phyloP scores from a whole-genome alignment of 225 moss, liverwort and hornwort species.

The Climacium dendroides region DNA sequence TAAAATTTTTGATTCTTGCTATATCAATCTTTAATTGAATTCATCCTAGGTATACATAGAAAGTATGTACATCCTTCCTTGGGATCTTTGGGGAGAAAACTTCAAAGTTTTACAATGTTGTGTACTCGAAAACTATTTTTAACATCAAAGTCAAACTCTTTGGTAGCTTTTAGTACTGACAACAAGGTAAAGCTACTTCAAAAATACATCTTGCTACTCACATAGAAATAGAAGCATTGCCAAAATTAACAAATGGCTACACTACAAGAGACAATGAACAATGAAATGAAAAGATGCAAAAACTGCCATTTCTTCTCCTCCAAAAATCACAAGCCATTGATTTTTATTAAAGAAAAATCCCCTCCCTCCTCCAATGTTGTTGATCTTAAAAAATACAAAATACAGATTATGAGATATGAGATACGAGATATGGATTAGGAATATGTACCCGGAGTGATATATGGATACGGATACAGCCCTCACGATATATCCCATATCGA shows the following conservation, averaged over 20 bases:
- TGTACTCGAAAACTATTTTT: neutral
- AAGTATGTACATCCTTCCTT: neutral
- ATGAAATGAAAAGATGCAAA: too few species aligned
- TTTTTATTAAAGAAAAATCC: too few species aligned
- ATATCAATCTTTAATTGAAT: neutral
- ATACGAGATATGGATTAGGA: too few species aligned
- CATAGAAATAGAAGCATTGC: neutral
- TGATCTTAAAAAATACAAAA: too few species aligned
- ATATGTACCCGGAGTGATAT: too few species aligned
- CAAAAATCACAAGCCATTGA: too few species aligned
- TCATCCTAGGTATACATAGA: too few species aligned
- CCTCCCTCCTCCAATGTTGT: too few species aligned
- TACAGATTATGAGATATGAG: too few species aligned
- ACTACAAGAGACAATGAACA: neutral
- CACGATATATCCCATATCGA: too few species aligned
- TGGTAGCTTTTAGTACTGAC: neutral
- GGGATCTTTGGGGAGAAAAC: neutral
- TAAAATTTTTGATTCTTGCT: neutral
- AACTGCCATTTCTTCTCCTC: too few species aligned
- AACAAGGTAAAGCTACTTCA: neutral
- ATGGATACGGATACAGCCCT: too few species aligned
- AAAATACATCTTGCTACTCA: neutral
- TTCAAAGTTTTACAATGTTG: neutral
- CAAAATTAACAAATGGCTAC: neutral
- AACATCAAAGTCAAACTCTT: neutral